phyloP scores from a whole-genome alignment of 768 basidiomycete genomes.

The Trametes cubensis region DNA sequence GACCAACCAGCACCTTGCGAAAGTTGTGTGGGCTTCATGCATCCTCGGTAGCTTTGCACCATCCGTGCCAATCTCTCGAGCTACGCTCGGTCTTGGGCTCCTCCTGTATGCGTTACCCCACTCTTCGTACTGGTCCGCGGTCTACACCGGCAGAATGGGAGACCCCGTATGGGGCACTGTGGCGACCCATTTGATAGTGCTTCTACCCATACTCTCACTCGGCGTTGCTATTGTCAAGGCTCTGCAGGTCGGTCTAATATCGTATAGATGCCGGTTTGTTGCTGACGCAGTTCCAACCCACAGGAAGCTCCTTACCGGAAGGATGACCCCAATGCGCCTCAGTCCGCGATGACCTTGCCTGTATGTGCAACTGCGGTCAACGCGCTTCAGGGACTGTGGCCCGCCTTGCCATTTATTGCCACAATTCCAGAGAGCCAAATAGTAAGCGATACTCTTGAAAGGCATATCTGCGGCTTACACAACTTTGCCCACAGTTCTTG shows the following conservation, averaged over 20 bases:
- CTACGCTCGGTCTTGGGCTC: conserved; percentile 42
- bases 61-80: conserved; percentile 35
- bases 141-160: conserved; percentile 55
- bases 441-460: neutral
- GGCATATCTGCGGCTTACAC: neutral
- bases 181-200: conserved; percentile 55
- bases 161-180: conserved; percentile 61
- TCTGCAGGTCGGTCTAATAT: conserved; percentile 40
- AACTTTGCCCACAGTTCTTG: conserved; percentile 15
- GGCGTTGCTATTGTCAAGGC: conserved; percentile 49
- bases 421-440: conserved; percentile 19
- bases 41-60: conserved; percentile 39
- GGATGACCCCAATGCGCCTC: conserved; percentile 20
- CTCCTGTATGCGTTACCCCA: conserved; percentile 53
- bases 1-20: conserved; percentile 51
- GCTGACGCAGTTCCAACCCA: neutral
- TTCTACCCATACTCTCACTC: conserved; percentile 59
- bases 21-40: conserved; percentile 40
- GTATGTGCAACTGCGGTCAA: conserved; percentile 33
- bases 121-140: conserved; percentile 68
- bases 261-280: too few species aligned
- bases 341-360: conserved; percentile 31
- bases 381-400: conserved; percentile 33
- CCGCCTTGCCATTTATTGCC: conserved; percentile 21
- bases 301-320: conserved; percentile 24